A percentile compares a stretch with the other conserved stretches of the same genome.
phyloP scores from a whole-genome alignment of 2,329 filamentous ascomycete genomes.

The Arthrocladium fulminans region DNA sequence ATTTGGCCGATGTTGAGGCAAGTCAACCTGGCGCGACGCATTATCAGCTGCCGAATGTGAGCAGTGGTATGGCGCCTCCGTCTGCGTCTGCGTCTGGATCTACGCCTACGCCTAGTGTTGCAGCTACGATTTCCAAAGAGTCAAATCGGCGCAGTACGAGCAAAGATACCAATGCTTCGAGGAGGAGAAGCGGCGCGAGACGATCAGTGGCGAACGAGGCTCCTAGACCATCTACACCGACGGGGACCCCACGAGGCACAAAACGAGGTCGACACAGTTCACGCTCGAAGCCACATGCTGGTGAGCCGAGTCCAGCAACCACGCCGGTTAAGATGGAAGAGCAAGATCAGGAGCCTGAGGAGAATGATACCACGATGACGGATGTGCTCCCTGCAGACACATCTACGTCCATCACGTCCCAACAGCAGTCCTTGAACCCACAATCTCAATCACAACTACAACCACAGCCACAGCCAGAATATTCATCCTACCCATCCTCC shows the following conservation, averaged over 20 bases:
- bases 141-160: background rate
- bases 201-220: background rate
- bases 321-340: slow-evolving; percentile 8
- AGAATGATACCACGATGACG: slow-evolving; percentile 4
- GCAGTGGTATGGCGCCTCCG: background rate
- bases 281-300: background rate
- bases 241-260: background rate
- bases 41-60: background rate
- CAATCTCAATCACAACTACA: background rate
- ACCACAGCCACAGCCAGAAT: slow-evolving; percentile 10
- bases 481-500: slow-evolving; percentile 29
- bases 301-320: background rate
- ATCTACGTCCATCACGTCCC: slow-evolving; percentile 1
- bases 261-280: background rate
- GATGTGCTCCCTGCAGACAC: background rate
- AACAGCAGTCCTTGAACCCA: slow-evolving; percentile 17
- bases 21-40: background rate
- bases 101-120: background rate
- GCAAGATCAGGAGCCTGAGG: background rate
- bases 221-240: background rate
- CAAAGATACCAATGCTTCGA: background rate
- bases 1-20: slow-evolving; percentile 44
- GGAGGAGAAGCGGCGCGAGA: background rate
- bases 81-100: background rate
- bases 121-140: background rate